phyloP scores from a whole-genome alignment of 352 stramenopile genomes.

The Pilasporangium apinafurcum region DNA sequence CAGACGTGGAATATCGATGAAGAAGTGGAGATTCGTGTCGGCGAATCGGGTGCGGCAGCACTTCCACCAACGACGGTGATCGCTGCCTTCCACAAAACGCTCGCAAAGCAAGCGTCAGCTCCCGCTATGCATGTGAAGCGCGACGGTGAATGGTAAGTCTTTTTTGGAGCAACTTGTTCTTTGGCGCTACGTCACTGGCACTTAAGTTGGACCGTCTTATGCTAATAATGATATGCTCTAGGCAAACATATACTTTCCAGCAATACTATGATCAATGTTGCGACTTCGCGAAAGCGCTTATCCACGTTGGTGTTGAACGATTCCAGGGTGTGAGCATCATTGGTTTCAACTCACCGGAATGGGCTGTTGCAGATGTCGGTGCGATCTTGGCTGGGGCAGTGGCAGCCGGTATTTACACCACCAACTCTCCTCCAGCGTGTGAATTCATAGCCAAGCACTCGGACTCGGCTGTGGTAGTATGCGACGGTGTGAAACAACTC shows the following conservation, averaged over 20 bases:
- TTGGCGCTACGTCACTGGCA: no score
- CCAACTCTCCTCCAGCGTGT: constrained; percentile 88
- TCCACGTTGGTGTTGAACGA: constrained; percentile 60
- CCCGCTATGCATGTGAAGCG: constrained; percentile 66
- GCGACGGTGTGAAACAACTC: constrained; percentile 89
- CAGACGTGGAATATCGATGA: constrained; percentile 86
- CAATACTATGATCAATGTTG: constrained; percentile 75
- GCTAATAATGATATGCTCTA: no score
- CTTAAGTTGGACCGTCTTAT: no score
- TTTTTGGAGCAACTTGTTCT: constrained; percentile 1
- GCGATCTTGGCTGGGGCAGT: constrained; percentile 91
- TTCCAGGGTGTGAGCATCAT: constrained; percentile 87
- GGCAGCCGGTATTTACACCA: constrained; percentile 95
- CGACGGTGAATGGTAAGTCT: constrained; percentile 62
- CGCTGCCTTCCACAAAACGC: constrained; percentile 53
- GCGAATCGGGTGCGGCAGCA: constrained; percentile 37
- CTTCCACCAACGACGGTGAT: constrained; percentile 38
- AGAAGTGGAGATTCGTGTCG: constrained; percentile 71
- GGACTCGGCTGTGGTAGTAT: constrained; percentile 89
- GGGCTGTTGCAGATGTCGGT: constrained; percentile 90
- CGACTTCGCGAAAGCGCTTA: constrained; percentile 74
- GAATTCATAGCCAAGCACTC: constrained; percentile 94
- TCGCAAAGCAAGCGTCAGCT: constrained; percentile 40
- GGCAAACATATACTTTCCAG: constrained; percentile 59
- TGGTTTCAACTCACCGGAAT: constrained; percentile 91